Conservation (phyloP, 768 basidiomycete genomes). For the Termitomyces sp. region DNA sequence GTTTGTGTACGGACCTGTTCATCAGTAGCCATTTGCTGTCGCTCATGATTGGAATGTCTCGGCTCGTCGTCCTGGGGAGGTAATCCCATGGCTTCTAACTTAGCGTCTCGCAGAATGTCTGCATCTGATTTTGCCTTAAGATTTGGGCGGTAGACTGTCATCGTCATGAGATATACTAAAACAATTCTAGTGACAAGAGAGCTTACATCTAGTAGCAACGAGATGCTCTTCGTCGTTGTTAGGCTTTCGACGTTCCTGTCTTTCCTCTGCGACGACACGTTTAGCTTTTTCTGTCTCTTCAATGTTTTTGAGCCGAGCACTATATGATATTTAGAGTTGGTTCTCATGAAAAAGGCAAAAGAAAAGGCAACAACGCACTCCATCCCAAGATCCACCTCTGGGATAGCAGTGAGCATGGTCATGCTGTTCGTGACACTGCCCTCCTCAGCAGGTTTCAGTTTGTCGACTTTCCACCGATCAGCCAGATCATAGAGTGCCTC, state of each 20-base stretch:
- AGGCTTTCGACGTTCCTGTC: conserved; percentile 53
- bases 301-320: conserved; percentile 89
- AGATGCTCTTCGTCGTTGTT: conserved; percentile 79
- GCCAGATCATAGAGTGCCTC: conserved; percentile 77
- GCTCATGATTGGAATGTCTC: conserved; percentile 48
- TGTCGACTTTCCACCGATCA: conserved; percentile 61
- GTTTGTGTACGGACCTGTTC: conserved; percentile 60
- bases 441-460: conserved; percentile 68
- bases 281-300: conserved; percentile 98
- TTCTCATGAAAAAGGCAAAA: conserved; percentile 1
- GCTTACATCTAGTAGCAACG: conserved; percentile 83
- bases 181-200: not conserved
- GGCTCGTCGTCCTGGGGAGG: conserved; percentile 53
- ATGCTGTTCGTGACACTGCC: conserved; percentile 92
- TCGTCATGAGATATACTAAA: conserved; percentile 6
- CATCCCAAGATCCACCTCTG: conserved; percentile 98
- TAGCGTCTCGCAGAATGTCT: conserved; percentile 85
- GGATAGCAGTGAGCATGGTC: conserved; percentile 96
- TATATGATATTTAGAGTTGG: conserved; percentile 28
- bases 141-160: conserved; percentile 80
- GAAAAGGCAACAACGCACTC: conserved; percentile 62
- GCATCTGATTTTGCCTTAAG: conserved; percentile 82
- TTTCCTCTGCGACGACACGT: conserved; percentile 74
- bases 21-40: conserved; percentile 85
- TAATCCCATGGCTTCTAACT: conserved; percentile 82